Evolutionary conservation across 805 yeast species (phyloP), one percentile per base, ranked within the genome.

Genomic region (Spencermartinsiella europaea): DNA sequence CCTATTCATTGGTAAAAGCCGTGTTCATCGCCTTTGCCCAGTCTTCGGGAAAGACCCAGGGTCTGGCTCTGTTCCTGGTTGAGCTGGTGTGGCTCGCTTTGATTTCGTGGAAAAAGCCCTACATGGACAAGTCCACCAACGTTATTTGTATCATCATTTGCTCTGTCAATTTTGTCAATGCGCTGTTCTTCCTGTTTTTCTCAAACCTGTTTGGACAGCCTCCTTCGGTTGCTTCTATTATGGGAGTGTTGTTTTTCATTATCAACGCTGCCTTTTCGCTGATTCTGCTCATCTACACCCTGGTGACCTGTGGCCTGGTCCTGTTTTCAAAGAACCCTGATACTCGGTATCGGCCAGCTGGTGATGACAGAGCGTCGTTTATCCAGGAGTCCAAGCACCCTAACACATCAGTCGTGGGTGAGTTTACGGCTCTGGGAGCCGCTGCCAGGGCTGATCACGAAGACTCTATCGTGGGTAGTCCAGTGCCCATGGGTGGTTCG

Each of bases 281-380:
- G 54, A 73, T 87, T 44, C 70, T 90, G 56, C 74, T 90, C 63
- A 55, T 89, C 31, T 66, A 82, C 69, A 82, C 86, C 57, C 72
- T 89, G 49, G 80, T 80, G 2, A 81, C 84, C 55, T 75, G 82
- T 46, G 63, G 67, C n/a, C 67, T 80, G 57, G 80, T 85, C 5
- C 51, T 85, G 1, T 72, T 81, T 55, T 81, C 90, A 28, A 86
- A 83, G 70, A 87, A 87, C 63, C 96, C 96, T 21, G 96, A 87
- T 66, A 80, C 89, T 8, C 77, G 93, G 64, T 85, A 85, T 63
- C 86, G 85, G 43, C 93, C 95, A 10, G 95, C 95, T 8, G 81
- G 74, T 58, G 97, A 90, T 67, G 96, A 90, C 65, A 81, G 97
- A 76, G 81, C 88, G 19, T 87, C 96, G 7, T 90, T 90, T 80